Evolutionary conservation across 208 protist species (phyloP), one percentile per base, ranked within the genome.

Genomic region (Leishmania major): DNA sequence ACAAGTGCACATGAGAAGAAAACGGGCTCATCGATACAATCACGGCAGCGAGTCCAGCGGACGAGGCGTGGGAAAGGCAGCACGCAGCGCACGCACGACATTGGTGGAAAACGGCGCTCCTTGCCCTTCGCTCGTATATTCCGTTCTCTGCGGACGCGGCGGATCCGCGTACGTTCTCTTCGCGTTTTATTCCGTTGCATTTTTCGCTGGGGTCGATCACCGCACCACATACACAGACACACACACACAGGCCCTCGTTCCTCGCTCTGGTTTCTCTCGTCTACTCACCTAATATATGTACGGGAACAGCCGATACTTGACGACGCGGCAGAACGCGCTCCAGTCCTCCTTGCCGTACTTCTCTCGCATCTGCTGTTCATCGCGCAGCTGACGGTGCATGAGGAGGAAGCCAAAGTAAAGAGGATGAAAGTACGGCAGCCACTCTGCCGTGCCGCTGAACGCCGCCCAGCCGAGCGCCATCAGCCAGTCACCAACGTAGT

Each of bases 401-500:
- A 99, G 91, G 6, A 99, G 86, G 31, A 91, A 83, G 37, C 90
- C 93, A 75, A 99, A 98, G 88, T 99, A 99, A 7, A 99, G 81
- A 35, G 89, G 87, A 79, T 99, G 99, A 78, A 98, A 99, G 82
- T 98, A 99, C 10, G 97, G 96, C 31, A 99, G 76, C 11, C 94
- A 15, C 59, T 89, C 85, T 28, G 70, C 79, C 55, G 91, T 91
- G 45, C 94, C 93, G 60, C 86, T 90, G 60, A 96, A 88, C 35
- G 87, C 74, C 7, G 90, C 90, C 91, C 90, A 96, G 59, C 87
- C 77, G 0, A 98, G 83, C 25, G 94, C 85, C 92, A 97, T 95
- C 43, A 98, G 81, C 93, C 93, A 98, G 87, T 99, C 99, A 43
- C 97, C 97, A 28, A 99, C 90, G 87, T 99, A 99, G 87, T 99